Percentiles rank a stretch among this genome's conserved stretches.
These are phyloP conservation scores for Aspergillus sclerotialis DNA, from an alignment of 2,329 filamentous ascomycete species.

Conservation along the genomic window DNA sequence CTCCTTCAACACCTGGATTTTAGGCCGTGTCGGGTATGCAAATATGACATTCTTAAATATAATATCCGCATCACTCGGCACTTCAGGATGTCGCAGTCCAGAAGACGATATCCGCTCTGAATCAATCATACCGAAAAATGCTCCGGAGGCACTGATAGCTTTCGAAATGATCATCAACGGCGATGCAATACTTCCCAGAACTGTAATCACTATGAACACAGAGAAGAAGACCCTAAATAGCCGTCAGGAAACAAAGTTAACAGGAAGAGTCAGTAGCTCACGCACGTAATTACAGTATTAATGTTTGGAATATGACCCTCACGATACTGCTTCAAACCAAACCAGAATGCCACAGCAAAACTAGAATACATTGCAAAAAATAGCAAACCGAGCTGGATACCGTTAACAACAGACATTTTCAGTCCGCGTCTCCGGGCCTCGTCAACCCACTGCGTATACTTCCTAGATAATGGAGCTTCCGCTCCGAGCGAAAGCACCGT, in stretches of 20 bases:
- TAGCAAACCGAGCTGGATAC: constrained; percentile 22
- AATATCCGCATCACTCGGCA: constrained; percentile 49
- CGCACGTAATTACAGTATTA: constrained; percentile 26
- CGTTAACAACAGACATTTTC: constrained; percentile 18
- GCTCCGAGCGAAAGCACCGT: constrained; percentile 38
- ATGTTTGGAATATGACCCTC: constrained; percentile 23
- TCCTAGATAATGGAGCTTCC: constrained; percentile 25
- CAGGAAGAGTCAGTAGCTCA: no score
- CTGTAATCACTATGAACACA: constrained; percentile 18
- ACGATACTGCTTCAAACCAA: constrained; percentile 23
- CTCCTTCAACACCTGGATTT: constrained; percentile 27
- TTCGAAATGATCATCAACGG: constrained; percentile 31
- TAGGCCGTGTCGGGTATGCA: constrained; percentile 54
- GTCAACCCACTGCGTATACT: constrained; percentile 28
- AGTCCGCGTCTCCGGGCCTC: constrained; percentile 26
- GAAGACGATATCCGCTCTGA: constrained; percentile 18
- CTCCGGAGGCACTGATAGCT: constrained; percentile 21
- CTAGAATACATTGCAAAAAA: constrained; percentile 28
- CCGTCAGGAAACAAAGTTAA: no score
- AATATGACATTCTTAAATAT: constrained; percentile 61
- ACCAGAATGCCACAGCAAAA: constrained; percentile 28
- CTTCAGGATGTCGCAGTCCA: constrained; percentile 42
- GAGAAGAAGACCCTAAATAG: constrained; percentile 32
- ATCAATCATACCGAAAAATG: constrained; percentile 29
- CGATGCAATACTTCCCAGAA: constrained; percentile 21